Conservation (phyloP, 192 early-diverging fungal genomes). For the Phycomyces blakesleeanus region DNA sequence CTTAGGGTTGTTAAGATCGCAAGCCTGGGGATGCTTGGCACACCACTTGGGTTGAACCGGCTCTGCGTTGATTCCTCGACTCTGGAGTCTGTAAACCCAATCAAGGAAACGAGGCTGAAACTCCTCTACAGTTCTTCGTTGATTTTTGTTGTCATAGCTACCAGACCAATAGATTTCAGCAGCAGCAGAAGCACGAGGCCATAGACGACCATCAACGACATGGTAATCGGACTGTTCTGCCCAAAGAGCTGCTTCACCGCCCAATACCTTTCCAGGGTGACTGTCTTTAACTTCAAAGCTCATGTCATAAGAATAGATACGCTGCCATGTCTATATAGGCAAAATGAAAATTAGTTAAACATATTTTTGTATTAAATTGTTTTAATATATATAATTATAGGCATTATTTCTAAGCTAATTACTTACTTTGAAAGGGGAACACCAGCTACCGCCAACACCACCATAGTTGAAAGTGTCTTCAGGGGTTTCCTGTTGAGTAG, state of each 20-base stretch:
- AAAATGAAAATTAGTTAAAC: not conserved
- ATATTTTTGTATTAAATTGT: too few relatives aligned
- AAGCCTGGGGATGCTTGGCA: slow-evolving; percentile 41
- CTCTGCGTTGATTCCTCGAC: slow-evolving; percentile 59
- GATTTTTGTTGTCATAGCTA: slow-evolving; percentile 42
- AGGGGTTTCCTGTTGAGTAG: slow-evolving; percentile 24
- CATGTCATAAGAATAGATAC: slow-evolving; percentile 64
- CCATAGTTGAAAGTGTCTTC: slow-evolving; percentile 35
- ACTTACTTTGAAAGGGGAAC: slow-evolving; percentile 60
- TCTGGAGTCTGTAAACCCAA: slow-evolving; percentile 63
- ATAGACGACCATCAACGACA: slow-evolving; percentile 59
- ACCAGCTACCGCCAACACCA: slow-evolving; percentile 62
- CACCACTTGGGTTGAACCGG: slow-evolving; percentile 61
- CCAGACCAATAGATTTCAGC: slow-evolving; percentile 73
- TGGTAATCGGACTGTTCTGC: slow-evolving; percentile 60
- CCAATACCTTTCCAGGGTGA: slow-evolving; percentile 57
- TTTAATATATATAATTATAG: too few relatives aligned
- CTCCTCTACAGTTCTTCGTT: slow-evolving; percentile 33
- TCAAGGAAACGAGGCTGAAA: slow-evolving; percentile 55
- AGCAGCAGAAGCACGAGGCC: slow-evolving; percentile 66
- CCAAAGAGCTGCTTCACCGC: slow-evolving; percentile 69
- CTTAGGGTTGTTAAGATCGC: slow-evolving; percentile 11
- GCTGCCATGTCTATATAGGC: slow-evolving; percentile 53
- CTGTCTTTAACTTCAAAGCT: slow-evolving; percentile 48
- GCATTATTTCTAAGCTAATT: not conserved